These are phyloP conservation scores for Camellia oleifera DNA, from an alignment of 179 eudicot species.

Conservation along the genomic window DNA sequence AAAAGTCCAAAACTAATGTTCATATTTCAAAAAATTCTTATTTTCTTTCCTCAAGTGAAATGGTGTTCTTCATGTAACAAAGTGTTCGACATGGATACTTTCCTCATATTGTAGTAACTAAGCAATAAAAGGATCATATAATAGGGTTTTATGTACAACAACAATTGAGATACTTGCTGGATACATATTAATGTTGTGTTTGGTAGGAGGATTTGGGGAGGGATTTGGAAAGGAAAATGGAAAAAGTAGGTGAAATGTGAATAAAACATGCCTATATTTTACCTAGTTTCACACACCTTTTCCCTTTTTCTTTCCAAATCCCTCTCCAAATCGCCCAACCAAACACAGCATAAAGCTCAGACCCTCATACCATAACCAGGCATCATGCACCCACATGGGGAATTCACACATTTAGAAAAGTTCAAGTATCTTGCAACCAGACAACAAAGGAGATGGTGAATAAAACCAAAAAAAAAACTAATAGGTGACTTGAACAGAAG, in stretches of 20 bases:
- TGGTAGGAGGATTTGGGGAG: no score
- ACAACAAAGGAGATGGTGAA: not conserved
- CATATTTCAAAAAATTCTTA: not conserved
- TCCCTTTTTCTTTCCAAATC: no score
- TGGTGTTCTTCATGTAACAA: not conserved
- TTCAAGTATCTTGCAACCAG: not conserved
- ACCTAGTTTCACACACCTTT: no score
- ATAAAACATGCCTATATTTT: no score
- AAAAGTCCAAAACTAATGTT: not conserved
- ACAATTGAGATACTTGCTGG: not conserved
- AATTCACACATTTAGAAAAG: not conserved
- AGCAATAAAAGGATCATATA: not conserved
- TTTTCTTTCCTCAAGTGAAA: not conserved
- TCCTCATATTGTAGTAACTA: not conserved
- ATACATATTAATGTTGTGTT: not conserved
- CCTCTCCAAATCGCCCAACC: no score
- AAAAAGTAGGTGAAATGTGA: no score
- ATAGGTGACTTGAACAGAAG: not conserved
- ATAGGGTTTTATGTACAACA: not conserved
- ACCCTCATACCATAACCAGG: not conserved
- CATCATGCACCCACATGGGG: not conserved
- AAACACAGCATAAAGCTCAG: not conserved
- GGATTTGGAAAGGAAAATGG: no score
- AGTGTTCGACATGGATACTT: not conserved
- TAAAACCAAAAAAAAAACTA: not conserved